Conservation (phyloP, 768 basidiomycete species). For the Russula earlei region DNA sequence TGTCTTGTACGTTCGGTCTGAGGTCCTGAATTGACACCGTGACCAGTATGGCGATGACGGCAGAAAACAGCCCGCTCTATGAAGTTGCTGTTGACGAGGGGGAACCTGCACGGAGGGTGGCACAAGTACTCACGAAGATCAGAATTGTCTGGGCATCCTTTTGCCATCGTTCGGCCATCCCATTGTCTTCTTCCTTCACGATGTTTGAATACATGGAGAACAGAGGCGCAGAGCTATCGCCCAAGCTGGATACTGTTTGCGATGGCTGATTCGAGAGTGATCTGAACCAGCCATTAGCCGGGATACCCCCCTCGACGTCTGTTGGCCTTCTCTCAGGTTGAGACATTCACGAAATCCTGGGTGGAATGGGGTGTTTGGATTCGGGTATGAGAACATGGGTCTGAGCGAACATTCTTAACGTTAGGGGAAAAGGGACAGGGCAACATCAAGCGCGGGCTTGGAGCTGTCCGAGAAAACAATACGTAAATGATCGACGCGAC, state of each 20-base stretch:
- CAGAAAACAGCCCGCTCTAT: constrained; percentile 2
- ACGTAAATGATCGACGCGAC: no score
- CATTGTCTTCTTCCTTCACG: neutral
- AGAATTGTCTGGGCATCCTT: neutral
- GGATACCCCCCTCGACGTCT: neutral
- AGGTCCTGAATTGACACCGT: neutral
- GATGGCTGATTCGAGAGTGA: neutral
- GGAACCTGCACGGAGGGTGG: neutral
- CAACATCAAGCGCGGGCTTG: no score
- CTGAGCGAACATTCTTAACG: no score
- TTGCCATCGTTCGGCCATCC: neutral
- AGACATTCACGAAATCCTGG: no score
- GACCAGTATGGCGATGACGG: neutral
- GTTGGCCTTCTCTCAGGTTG: neutral
- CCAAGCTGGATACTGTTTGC: neutral
- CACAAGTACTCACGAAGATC: neutral
- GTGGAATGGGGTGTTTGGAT: no score
- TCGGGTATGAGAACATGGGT: no score
- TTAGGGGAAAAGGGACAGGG: no score
- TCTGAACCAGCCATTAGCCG: no score
- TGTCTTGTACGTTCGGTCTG: neutral
- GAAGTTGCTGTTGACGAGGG: neutral
- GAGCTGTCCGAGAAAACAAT: no score
- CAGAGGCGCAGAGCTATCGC: neutral
- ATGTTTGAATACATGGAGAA: neutral